These are phyloP conservation scores for Globisporangium canariense DNA, from an alignment of 352 stramenopile species.

Conservation along the genomic window DNA sequence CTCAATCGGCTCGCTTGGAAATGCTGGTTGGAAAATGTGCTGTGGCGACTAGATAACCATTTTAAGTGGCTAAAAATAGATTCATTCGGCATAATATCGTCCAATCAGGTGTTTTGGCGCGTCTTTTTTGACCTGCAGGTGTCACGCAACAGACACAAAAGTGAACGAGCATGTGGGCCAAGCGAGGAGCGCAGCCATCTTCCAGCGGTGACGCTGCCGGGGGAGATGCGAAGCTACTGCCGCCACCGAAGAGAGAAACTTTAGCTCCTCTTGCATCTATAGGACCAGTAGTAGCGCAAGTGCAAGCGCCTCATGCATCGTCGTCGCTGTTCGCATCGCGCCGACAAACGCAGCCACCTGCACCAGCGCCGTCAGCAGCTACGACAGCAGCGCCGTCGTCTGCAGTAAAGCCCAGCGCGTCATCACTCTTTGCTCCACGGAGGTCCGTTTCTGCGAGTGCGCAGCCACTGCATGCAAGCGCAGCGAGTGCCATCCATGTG, in stretches of 20 bases:
- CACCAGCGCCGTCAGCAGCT: background rate
- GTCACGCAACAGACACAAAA: background rate
- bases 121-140: background rate
- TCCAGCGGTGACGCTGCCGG: background rate
- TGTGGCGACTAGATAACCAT: too few species aligned
- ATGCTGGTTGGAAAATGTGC: background rate
- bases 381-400: background rate
- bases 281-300: background rate
- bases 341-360: background rate
- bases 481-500: background rate
- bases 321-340: conserved; percentile 12
- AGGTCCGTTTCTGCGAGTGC: background rate
- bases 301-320: background rate
- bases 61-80: background rate
- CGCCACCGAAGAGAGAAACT: background rate
- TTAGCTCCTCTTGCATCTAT: conserved; percentile 7
- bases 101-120: conserved; percentile 30
- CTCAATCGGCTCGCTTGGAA: background rate
- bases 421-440: conserved; percentile 6
- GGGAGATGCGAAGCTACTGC: background rate
- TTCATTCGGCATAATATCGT: conserved; percentile 8
- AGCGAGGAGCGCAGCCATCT: conserved; percentile 19
- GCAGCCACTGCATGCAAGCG: background rate
- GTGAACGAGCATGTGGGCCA: conserved; percentile 35
- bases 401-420: background rate